Percentiles rank a stretch among this genome's conserved stretches.
These are phyloP conservation scores for Dothistroma pini DNA, from an alignment of 2,329 filamentous ascomycete species.

Conservation along the genomic window DNA sequence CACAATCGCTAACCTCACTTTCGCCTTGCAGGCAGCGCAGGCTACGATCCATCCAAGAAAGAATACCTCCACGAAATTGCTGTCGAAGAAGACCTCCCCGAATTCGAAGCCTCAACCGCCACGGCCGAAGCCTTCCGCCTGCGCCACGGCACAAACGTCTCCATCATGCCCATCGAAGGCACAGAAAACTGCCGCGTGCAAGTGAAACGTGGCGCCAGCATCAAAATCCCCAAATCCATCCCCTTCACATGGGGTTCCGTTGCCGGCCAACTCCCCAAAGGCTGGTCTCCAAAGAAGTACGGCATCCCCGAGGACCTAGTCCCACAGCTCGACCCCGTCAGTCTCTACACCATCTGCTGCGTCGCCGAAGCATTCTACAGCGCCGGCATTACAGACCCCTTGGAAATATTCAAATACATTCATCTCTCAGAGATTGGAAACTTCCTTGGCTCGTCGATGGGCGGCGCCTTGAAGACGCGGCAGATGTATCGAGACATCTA, in stretches of 20 bases:
- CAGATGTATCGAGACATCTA: conserved; percentile 99
- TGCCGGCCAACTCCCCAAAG: conserved; percentile 92
- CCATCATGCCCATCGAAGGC: not conserved
- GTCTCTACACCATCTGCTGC: conserved; percentile 88
- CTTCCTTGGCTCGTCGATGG: conserved; percentile 97
- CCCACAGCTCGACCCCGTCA: conserved; percentile 93
- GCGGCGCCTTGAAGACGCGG: conserved; percentile 83
- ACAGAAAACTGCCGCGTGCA: conserved; percentile 73
- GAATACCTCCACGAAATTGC: conserved; percentile 96
- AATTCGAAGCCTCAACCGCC: conserved; percentile 96
- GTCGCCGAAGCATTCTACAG: conserved; percentile 88
- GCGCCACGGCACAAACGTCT: not conserved
- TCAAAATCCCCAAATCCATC: conserved; percentile 95
- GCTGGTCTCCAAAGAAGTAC: conserved; percentile 95
- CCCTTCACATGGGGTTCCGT: conserved; percentile 89
- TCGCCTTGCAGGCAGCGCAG: too few relatives aligned
- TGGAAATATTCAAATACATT: conserved; percentile 99
- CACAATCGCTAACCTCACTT: too few relatives aligned
- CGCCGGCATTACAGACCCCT: conserved; percentile 95
- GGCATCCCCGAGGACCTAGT: conserved; percentile 98
- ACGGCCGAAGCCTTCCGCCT: conserved; percentile 49
- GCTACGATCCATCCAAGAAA: conserved; percentile 98
- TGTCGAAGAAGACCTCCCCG: conserved; percentile 93
- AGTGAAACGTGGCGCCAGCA: conserved; percentile 92
- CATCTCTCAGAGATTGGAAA: conserved; percentile 98